phyloP scores from a whole-genome alignment of 164 flowering plant species.

The Nelumbo lutea region DNA sequence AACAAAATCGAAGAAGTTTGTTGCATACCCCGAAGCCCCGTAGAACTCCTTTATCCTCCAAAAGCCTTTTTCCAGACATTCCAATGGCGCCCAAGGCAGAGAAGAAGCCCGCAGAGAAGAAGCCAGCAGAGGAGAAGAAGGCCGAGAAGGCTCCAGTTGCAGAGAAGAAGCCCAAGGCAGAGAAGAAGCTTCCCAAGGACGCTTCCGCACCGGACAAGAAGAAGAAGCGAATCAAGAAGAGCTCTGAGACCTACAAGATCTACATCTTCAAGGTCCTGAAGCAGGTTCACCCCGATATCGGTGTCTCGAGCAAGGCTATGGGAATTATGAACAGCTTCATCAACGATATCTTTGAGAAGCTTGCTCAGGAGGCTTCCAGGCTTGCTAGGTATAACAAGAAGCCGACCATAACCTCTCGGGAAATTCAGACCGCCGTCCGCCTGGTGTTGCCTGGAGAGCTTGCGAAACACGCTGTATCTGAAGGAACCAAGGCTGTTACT shows the following conservation, averaged over 20 bases:
- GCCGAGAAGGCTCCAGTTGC: neutral
- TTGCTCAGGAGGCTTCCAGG: neutral
- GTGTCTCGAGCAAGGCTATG: constrained; percentile 1
- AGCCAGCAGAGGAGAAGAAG: neutral
- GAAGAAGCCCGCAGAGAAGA: constrained; percentile 2
- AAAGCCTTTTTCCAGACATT: neutral
- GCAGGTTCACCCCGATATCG: neutral
- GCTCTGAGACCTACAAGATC: constrained; percentile 1
- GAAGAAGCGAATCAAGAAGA: neutral
- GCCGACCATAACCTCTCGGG: neutral
- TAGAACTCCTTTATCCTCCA: neutral
- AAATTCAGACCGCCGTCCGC: neutral
- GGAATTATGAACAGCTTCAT: neutral
- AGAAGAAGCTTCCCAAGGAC: neutral
- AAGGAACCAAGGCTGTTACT: neutral
- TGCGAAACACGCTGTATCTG: neutral
- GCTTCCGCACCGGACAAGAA: neutral
- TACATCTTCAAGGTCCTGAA: neutral
- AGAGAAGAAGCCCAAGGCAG: neutral
- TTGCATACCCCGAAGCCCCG: no score
- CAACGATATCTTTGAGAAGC: constrained; percentile 1
- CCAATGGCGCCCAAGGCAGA: constrained; percentile 2
- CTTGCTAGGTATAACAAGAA: constrained; percentile 1
- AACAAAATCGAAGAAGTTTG: neutral
- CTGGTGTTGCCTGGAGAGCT: neutral